Percentiles rank a stretch among this genome's conserved stretches.
phyloP scores from a whole-genome alignment of 352 stramenopile species.

The Phytophthora cryptogea region DNA sequence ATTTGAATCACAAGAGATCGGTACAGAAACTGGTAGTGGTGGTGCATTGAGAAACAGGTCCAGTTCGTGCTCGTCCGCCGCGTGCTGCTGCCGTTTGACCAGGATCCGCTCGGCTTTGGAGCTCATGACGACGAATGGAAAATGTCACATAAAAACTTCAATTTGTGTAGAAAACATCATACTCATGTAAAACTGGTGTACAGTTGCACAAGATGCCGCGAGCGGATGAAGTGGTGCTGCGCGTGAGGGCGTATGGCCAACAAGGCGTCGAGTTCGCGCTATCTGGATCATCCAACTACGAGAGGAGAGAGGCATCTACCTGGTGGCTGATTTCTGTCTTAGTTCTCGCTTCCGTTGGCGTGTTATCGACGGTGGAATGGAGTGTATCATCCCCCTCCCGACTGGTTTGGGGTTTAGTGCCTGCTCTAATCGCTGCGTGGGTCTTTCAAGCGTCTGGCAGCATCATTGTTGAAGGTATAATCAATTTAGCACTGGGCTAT shows the following conservation, averaged over 20 bases:
- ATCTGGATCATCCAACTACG: slow-evolving; percentile 14
- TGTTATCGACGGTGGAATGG: slow-evolving; percentile 28
- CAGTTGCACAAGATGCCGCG: slow-evolving; percentile 16
- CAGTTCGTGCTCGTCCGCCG: slow-evolving; percentile 63
- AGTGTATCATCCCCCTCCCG: slow-evolving; percentile 23
- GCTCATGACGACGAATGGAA: slow-evolving; percentile 16
- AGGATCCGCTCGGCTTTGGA: slow-evolving; percentile 59
- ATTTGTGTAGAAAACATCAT: slow-evolving; percentile 2
- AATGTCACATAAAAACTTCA: background rate
- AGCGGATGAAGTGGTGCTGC: slow-evolving; percentile 47
- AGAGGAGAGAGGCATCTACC: slow-evolving; percentile 12
- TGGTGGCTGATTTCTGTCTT: slow-evolving; percentile 24
- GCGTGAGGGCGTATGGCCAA: slow-evolving; percentile 50
- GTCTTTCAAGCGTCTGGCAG: slow-evolving; percentile 21
- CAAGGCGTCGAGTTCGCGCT: slow-evolving; percentile 65
- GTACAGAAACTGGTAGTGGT: background rate
- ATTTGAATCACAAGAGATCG: background rate
- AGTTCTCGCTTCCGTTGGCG: slow-evolving; percentile 14
- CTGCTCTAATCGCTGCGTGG: slow-evolving; percentile 21
- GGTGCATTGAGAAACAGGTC: slow-evolving; percentile 58
- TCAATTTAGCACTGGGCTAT: background rate
- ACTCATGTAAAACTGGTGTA: slow-evolving; percentile 11
- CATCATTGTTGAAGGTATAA: slow-evolving; percentile 38
- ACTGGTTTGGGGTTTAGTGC: slow-evolving; percentile 18
- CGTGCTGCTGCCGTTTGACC: slow-evolving; percentile 45